These are phyloP conservation scores for Aotearoamyces nothofagi DNA, from an alignment of 2,329 filamentous ascomycete species.

Conservation along the genomic window DNA sequence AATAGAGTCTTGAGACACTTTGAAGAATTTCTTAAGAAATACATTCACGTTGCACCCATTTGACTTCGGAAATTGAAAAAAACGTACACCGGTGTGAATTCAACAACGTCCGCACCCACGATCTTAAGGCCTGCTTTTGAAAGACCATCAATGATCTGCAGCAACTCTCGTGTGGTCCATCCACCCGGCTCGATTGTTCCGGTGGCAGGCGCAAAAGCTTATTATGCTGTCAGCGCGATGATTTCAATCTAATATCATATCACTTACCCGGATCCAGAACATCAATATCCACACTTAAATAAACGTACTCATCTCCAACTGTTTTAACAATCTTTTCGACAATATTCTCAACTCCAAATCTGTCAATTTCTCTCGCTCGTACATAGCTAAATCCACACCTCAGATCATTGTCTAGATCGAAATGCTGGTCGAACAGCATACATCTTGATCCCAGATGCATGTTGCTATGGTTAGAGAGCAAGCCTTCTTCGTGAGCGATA, in stretches of 20 bases:
- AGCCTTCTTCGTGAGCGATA: slow-evolving; percentile 19
- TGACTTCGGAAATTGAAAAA: too few species aligned
- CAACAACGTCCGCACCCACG: slow-evolving; percentile 18
- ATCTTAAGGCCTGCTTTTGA: slow-evolving; percentile 16
- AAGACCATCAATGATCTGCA: slow-evolving; percentile 16
- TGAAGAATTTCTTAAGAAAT: too few species aligned
- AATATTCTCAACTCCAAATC: slow-evolving; percentile 12
- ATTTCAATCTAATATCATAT: not conserved
- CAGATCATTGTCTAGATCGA: slow-evolving; percentile 16
- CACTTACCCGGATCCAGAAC: slow-evolving; percentile 13
- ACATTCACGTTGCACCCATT: too few species aligned
- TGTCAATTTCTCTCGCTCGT: slow-evolving; percentile 14
- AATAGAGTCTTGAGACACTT: too few species aligned
- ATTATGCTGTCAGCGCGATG: not conserved
- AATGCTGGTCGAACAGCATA: slow-evolving; percentile 12
- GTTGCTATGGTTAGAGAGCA: slow-evolving; percentile 16
- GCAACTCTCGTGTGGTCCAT: slow-evolving; percentile 19
- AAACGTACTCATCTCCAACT: slow-evolving; percentile 15
- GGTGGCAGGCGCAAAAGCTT: slow-evolving; percentile 16
- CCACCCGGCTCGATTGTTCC: slow-evolving; percentile 19
- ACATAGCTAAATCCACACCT: slow-evolving; percentile 16
- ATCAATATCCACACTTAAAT: slow-evolving; percentile 19
- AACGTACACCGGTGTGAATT: slow-evolving; percentile 18
- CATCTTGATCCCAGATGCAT: slow-evolving; percentile 18
- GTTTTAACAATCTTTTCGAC: slow-evolving; percentile 14